Evolutionary conservation across 2,329 filamentous ascomycete species (phyloP), one percentile per base, ranked within the genome.

Genomic region (Colletotrichum gloeosporioides): DNA sequence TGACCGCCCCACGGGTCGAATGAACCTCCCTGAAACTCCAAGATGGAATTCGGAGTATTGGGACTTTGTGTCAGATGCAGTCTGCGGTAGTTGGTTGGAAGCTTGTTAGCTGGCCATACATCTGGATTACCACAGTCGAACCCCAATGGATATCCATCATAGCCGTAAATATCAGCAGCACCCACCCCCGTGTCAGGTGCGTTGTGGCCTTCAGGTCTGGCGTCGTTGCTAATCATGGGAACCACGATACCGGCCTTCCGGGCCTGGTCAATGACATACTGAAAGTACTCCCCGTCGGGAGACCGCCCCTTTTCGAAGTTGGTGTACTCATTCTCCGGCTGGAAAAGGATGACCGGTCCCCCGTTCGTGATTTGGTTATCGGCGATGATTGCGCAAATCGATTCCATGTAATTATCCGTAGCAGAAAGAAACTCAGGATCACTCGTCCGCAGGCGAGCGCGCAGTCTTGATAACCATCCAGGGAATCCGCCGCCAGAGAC

Each of bases 261-360:
- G 25, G 91, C 91, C 80, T 95, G 93, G 36, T 95, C 88, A 62
- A 93, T 90, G 8, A 96, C 91, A 78, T 93, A 92, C 71, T 92
- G 88, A 83, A 96, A 92, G 81, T 96, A 97, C 0, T 89, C 87
- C 0, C 89, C 87, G 79, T 95, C 92, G 0, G 93, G 93, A 13
- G n/a, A 44, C 4, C 44, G 59, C 3, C 64, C 64, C 12, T 36
- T 12, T 8, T 31, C 44, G 78, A 93, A 95, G 1, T 84, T 83
- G 84, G 90, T 92, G 81, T 96, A 96, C 82, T 97, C 95, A 77
- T 97, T 98, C 82, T 98, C 95, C 0, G 94, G 93, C 82, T 98
- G 95, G 57, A 94, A 89, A 2, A 96, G 85, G 76, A 98, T 95
- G 9, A 98, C 89, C 0, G 95, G 95, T 0, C 95, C 95, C 0